Percentiles rank a stretch among this genome's conserved stretches.
These are phyloP conservation scores for Drechslerella coelobrocha DNA, from an alignment of 2,329 filamentous ascomycete genomes.

Conservation along the genomic window DNA sequence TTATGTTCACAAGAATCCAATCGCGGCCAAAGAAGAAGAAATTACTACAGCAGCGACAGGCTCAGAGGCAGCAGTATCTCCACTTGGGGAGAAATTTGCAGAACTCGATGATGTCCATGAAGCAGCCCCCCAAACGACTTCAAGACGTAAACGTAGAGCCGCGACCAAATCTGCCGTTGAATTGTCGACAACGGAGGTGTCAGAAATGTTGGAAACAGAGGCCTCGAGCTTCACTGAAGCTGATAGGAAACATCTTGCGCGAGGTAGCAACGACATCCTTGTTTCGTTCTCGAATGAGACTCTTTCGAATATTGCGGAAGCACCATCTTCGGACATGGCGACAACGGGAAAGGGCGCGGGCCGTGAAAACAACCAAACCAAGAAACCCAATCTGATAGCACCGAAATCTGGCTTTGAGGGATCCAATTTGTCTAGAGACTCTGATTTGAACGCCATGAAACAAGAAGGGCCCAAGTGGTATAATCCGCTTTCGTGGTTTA, in stretches of 20 bases:
- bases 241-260: constrained; percentile 5
- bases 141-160: background rate
- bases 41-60: too few species aligned
- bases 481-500: constrained; percentile 45
- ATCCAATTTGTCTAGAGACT: constrained; percentile 24
- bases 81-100: too few species aligned
- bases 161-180: background rate
- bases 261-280: constrained; percentile 2
- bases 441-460: constrained; percentile 1
- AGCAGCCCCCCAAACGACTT: background rate
- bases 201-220: constrained; percentile 10
- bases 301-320: constrained; percentile 22
- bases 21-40: background rate
- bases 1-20: background rate
- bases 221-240: background rate
- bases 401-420: constrained; percentile 9
- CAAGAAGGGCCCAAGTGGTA: constrained; percentile 20
- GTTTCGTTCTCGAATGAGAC: constrained; percentile 15
- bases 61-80: too few species aligned
- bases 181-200: constrained; percentile 2
- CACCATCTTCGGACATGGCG: background rate
- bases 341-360: background rate
- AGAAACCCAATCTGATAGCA: background rate
- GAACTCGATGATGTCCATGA: background rate
- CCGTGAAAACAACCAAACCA: background rate